Evolutionary conservation across 306 rosid genomes (phyloP).

Genomic region (Lithocarpus polystachyus): DNA sequence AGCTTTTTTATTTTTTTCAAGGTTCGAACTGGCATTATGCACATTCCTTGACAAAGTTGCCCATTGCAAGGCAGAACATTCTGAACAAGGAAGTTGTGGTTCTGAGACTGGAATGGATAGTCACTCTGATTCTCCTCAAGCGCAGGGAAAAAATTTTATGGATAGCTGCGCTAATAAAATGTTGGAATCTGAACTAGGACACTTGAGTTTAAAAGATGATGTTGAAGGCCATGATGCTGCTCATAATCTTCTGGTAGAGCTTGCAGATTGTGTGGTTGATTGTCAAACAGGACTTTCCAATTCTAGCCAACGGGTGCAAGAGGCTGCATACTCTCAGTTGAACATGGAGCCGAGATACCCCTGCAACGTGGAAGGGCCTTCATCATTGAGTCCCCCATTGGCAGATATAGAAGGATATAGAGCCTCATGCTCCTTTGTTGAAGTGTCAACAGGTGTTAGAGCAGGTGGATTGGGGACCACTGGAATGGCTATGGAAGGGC

Average conservation of each 20-base stretch:
- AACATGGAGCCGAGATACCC: constrained; percentile 55
- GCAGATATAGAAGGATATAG: constrained; percentile 43
- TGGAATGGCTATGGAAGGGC: constrained; percentile 82
- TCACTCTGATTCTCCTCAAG: constrained; percentile 47
- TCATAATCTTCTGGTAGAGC: constrained; percentile 57
- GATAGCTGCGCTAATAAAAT: constrained; percentile 45
- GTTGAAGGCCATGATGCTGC: constrained; percentile 43
- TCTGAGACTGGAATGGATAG: constrained; percentile 50
- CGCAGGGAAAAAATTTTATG: constrained; percentile 45
- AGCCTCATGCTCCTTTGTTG: constrained; percentile 55
- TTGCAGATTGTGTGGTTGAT: constrained; percentile 56
- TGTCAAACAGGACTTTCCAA: constrained; percentile 45
- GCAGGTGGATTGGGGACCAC: constrained; percentile 46
- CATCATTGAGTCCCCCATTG: constrained; percentile 48
- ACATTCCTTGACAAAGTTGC: constrained; percentile 70
- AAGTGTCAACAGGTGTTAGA: constrained; percentile 57
- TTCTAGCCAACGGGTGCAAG: constrained; percentile 55
- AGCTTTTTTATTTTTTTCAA: constrained; percentile 25
- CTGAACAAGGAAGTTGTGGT: constrained; percentile 56
- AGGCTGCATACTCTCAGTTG: constrained; percentile 46
- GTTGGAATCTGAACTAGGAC: constrained; percentile 64
- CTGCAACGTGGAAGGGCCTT: constrained; percentile 65
- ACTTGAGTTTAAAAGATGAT: constrained; percentile 51
- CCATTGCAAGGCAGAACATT: constrained; percentile 64
- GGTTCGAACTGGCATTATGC: constrained; percentile 85